phyloP scores from a whole-genome alignment of 768 basidiomycete genomes.

The Phlebiopsis flavidoalba region DNA sequence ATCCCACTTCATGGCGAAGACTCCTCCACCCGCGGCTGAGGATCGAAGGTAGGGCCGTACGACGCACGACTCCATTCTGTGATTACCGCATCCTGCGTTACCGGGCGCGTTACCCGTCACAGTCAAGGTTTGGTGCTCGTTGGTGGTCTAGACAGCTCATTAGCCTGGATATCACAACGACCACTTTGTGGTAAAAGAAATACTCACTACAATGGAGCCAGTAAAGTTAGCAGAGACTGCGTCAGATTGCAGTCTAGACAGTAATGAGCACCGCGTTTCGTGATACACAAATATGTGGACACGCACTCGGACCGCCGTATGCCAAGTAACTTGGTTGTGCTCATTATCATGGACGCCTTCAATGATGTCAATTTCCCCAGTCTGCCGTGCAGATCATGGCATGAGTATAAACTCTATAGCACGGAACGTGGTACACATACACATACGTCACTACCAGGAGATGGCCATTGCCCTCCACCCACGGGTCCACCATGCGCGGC shows the following conservation, averaged over 20 bases:
- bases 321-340: constrained; percentile 83
- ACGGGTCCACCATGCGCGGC: constrained; percentile 82
- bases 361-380: constrained; percentile 78
- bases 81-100: constrained; percentile 75
- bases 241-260: constrained; percentile 55
- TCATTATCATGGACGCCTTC: constrained; percentile 83
- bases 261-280: background rate
- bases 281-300: background rate
- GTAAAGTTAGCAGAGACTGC: constrained; percentile 48
- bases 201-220: constrained; percentile 56
- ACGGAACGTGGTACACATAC: background rate
- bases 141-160: constrained; percentile 32
- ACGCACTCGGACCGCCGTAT: constrained; percentile 59
- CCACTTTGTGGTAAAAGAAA: background rate
- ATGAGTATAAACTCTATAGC: background rate
- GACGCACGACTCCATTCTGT: constrained; percentile 78
- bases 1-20: constrained; percentile 91
- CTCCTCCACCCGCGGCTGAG: constrained; percentile 73
- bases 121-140: constrained; percentile 43
- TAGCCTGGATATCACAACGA: background rate
- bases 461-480: constrained; percentile 62
- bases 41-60: constrained; percentile 80
- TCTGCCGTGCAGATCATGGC: constrained; percentile 32
- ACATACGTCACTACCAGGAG: constrained; percentile 50
- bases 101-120: constrained; percentile 38